Evolutionary conservation across 140 eudicot species (phyloP).

Genomic region (Flaveria floridana): DNA sequence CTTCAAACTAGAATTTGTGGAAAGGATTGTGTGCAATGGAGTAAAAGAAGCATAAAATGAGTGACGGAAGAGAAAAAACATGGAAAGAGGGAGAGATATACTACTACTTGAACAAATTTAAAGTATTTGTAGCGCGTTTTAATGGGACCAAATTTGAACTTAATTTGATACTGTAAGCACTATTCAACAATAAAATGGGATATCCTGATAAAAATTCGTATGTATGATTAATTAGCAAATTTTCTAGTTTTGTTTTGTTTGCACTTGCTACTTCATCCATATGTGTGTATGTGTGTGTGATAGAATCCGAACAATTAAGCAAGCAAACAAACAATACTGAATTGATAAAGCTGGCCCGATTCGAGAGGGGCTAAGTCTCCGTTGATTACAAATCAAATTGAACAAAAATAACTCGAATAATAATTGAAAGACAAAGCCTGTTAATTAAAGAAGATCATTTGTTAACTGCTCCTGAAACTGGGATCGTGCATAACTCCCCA

Average conservation of each 20-base stretch:
- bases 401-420: too few relatives aligned
- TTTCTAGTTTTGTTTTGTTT: slow-evolving; percentile 12
- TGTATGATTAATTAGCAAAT: not conserved
- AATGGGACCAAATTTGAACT: not conserved
- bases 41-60: not conserved
- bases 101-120: not conserved
- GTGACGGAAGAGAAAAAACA: not conserved
- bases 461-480: too few relatives aligned
- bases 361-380: too few relatives aligned
- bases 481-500: too few relatives aligned
- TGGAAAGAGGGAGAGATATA: not conserved
- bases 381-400: too few relatives aligned
- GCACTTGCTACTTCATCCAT: not conserved
- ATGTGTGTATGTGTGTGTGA: not conserved
- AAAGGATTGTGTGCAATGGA: not conserved
- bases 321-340: too few relatives aligned
- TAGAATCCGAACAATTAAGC: too few relatives aligned
- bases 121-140: not conserved
- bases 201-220: not conserved
- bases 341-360: too few relatives aligned
- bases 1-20: not conserved
- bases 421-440: too few relatives aligned
- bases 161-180: slow-evolving; percentile 4
- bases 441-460: too few relatives aligned
- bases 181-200: not conserved